phyloP scores from a whole-genome alignment of 108 stramenopile genomes.

The Discostella pseudostelligera region DNA sequence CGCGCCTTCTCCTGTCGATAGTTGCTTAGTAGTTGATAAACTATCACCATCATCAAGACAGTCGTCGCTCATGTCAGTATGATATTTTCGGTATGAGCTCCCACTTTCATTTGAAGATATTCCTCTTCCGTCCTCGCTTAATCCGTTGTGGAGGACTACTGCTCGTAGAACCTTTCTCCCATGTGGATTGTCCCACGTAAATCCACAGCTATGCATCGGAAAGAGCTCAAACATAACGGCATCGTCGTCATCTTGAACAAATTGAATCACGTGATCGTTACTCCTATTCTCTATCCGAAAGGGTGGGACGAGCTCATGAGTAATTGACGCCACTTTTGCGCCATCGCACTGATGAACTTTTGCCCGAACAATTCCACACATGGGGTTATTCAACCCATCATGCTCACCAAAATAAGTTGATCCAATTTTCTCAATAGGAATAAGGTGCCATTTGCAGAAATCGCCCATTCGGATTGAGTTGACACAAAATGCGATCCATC shows the following conservation, averaged over 20 bases:
- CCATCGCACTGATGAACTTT: constrained; percentile 23
- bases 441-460: constrained; percentile 38
- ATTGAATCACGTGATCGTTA: constrained; percentile 29
- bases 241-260: constrained; percentile 44
- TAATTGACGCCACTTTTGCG: constrained; percentile 19
- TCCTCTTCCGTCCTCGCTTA: not conserved
- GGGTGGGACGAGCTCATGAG: constrained; percentile 32
- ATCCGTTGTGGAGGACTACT: constrained; percentile 8
- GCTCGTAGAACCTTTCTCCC: constrained; percentile 32
- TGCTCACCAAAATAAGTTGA: constrained; percentile 35
- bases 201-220: constrained; percentile 47
- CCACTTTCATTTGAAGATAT: not conserved
- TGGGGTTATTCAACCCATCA: constrained; percentile 29
- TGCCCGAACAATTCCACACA: constrained; percentile 36
- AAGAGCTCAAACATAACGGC: constrained; percentile 43
- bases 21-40: not conserved
- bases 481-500: constrained; percentile 36
- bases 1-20: not conserved
- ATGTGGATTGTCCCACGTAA: constrained; percentile 41
- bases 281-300: constrained; percentile 42
- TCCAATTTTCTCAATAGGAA: constrained; percentile 19
- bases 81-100: not conserved
- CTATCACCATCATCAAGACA: not conserved
- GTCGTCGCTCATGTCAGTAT: not conserved
- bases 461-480: constrained; percentile 10